These are phyloP conservation scores for Colletotrichum neosansevieriae DNA, from an alignment of 2,329 filamentous ascomycete species.

Conservation along the genomic window DNA sequence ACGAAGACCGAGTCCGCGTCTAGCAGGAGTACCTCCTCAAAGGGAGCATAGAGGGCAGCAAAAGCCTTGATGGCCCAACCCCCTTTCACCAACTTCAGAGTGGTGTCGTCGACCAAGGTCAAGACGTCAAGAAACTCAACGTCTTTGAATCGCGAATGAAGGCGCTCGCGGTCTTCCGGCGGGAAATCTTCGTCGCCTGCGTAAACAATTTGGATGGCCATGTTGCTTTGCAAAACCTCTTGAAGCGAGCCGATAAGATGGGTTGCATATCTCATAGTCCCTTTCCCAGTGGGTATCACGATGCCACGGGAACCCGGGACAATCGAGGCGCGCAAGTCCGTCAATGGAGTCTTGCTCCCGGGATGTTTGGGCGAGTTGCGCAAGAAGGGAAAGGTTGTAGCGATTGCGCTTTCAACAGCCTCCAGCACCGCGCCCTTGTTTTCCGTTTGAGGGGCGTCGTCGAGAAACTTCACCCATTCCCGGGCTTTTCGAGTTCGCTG, in stretches of 20 bases:
- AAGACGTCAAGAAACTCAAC: constrained; percentile 50
- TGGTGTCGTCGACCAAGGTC: constrained; percentile 48
- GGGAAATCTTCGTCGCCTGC: constrained; percentile 51
- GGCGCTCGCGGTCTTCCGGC: constrained; percentile 40
- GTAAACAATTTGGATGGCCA: constrained; percentile 53
- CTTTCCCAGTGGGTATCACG: constrained; percentile 50
- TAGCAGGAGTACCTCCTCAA: constrained; percentile 52
- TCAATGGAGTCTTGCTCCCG: constrained; percentile 39
- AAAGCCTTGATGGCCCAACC: constrained; percentile 58
- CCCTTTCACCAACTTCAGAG: constrained; percentile 46
- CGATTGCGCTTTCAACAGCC: constrained; percentile 1
- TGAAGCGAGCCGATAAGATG: constrained; percentile 51
- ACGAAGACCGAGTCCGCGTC: constrained; percentile 56
- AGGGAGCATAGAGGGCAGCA: constrained; percentile 50
- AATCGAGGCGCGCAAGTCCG: constrained; percentile 36
- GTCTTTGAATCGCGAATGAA: constrained; percentile 42
- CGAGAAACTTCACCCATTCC: constrained; percentile 39
- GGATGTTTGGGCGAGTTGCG: background rate
- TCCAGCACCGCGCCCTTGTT: background rate
- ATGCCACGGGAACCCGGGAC: constrained; percentile 46
- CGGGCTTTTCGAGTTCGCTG: constrained; percentile 43
- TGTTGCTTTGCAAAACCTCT: constrained; percentile 44
- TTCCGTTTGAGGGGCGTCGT: constrained; percentile 4
- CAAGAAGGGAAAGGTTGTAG: constrained; percentile 6
- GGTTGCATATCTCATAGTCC: constrained; percentile 49